Percentiles rank a stretch among this genome's conserved stretches.
Evolutionary conservation across 1,284 basidiomycete genomes (phyloP).

Genomic region (Grifola frondosa): DNA sequence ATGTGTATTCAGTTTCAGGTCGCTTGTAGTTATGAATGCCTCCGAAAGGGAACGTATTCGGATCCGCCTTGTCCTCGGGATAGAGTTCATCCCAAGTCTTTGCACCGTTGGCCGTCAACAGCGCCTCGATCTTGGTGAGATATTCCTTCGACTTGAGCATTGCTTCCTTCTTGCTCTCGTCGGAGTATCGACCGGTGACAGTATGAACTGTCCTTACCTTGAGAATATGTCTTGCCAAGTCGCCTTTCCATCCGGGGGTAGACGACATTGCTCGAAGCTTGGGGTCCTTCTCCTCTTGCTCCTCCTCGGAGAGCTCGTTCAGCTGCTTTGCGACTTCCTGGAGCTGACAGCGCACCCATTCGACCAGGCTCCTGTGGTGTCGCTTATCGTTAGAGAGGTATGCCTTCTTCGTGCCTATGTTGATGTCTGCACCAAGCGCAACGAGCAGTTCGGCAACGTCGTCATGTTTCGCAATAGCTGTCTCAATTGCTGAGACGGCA

Average conservation of each 20-base stretch:
- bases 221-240: conserved; percentile 2
- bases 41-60: too few species aligned
- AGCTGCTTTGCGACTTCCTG: conserved; percentile 20
- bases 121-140: conserved; percentile 35
- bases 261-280: conserved; percentile 5
- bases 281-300: conserved; percentile 1
- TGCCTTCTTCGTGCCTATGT: conserved; percentile 22
- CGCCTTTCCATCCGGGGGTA: conserved; percentile 16
- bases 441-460: conserved; percentile 44
- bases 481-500: conserved; percentile 41
- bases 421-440: conserved; percentile 42
- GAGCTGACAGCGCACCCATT: conserved; percentile 39
- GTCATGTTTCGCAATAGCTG: conserved; percentile 38
- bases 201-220: conserved; percentile 2
- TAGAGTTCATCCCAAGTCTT: conserved; percentile 45
- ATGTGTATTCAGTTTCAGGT: too few species aligned
- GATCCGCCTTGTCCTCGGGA: conserved; percentile 24
- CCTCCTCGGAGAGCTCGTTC: conserved; percentile 1
- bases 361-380: conserved; percentile 35
- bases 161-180: conserved; percentile 4
- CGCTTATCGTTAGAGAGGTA: background rate
- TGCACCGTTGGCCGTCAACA: conserved; percentile 40
- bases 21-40: too few species aligned
- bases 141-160: conserved; percentile 33
- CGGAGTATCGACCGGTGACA: background rate